phyloP scores from a whole-genome alignment of 257 asterid genomes.

The Salvia splendens region DNA sequence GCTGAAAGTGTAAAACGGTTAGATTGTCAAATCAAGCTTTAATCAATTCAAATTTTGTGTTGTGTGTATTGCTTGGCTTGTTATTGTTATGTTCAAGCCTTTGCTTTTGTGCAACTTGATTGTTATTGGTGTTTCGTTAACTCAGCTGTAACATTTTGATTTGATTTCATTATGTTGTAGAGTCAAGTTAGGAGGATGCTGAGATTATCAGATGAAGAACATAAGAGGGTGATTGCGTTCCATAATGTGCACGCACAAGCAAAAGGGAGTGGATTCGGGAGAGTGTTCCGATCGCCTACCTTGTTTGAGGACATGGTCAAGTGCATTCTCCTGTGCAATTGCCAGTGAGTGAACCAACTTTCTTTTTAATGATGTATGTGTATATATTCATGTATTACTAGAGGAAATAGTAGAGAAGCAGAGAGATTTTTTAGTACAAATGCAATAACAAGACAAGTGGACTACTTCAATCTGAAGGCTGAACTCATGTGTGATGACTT shows the following conservation, averaged over 20 bases:
- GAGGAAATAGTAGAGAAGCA: background rate
- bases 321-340: conserved; percentile 86
- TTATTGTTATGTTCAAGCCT: conserved; percentile 17
- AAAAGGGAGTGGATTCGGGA: conserved; percentile 60
- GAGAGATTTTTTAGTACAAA: background rate
- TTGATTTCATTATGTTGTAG: conserved; percentile 33
- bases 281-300: conserved; percentile 82
- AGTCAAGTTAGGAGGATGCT: conserved; percentile 81
- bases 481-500: background rate
- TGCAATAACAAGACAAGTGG: background rate
- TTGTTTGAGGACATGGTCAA: conserved; percentile 92
- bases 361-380: background rate
- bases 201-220: conserved; percentile 67
- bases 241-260: conserved; percentile 60
- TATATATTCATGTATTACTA: background rate
- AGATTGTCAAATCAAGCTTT: background rate
- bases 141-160: background rate
- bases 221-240: conserved; percentile 55
- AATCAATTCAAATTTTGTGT: background rate
- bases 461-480: background rate
- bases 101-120: background rate
- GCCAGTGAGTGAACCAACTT: conserved; percentile 72
- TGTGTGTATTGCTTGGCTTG: background rate
- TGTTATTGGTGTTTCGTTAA: background rate
- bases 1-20: background rate